Conservation (phyloP, 2,329 filamentous ascomycete genomes). For the Exserohilum turcica region DNA sequence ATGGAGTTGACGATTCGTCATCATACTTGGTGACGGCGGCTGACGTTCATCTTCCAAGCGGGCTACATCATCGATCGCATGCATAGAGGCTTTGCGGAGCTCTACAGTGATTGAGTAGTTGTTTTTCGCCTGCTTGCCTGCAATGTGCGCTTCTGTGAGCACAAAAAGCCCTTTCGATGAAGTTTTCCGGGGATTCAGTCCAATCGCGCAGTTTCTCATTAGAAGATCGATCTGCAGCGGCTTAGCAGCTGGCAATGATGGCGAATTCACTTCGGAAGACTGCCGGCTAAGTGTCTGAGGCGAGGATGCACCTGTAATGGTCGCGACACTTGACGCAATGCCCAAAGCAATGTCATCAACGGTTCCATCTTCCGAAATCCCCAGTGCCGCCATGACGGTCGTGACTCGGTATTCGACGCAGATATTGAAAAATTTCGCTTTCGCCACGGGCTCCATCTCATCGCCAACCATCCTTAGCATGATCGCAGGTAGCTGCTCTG, state of each 20-base stretch:
- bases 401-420: slow-evolving; percentile 88
- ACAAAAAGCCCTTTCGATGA: slow-evolving; percentile 78
- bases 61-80: slow-evolving; percentile 77
- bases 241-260: slow-evolving; percentile 33
- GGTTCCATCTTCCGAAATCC: slow-evolving; percentile 66
- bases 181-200: slow-evolving; percentile 78
- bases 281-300: slow-evolving; percentile 46
- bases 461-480: slow-evolving; percentile 92
- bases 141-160: slow-evolving; percentile 75
- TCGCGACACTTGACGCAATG: slow-evolving; percentile 79
- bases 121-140: slow-evolving; percentile 69
- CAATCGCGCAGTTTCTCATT: slow-evolving; percentile 79
- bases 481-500: slow-evolving; percentile 66
- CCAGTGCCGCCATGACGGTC: slow-evolving; percentile 78
- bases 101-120: slow-evolving; percentile 68
- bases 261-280: slow-evolving; percentile 33
- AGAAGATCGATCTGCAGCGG: slow-evolving; percentile 71
- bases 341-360: slow-evolving; percentile 73
- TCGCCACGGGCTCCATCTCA: slow-evolving; percentile 89
- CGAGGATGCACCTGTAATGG: slow-evolving; percentile 69
- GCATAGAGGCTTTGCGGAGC: slow-evolving; percentile 78
- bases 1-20: slow-evolving; percentile 52
- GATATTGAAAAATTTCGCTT: slow-evolving; percentile 83
- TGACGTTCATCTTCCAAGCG: slow-evolving; percentile 46
- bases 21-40: slow-evolving; percentile 9